Conservation (phyloP, 805 yeast species). For the Suhomyces canberraensis region DNA sequence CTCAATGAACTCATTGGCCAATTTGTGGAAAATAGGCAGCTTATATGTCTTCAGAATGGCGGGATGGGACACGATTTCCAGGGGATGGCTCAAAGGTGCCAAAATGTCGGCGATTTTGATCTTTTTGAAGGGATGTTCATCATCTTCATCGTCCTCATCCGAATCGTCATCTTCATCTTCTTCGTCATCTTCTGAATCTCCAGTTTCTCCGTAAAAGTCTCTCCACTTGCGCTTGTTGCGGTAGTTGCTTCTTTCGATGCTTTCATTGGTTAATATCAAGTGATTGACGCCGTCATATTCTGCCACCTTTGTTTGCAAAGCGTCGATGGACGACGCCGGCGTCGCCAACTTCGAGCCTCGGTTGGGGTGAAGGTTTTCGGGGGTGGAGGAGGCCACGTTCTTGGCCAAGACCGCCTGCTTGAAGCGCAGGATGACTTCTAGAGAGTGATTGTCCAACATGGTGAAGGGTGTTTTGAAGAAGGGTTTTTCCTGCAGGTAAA, state of each 20-base stretch:
- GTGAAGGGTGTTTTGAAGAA: too few relatives aligned
- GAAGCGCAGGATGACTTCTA: slow-evolving; percentile 37
- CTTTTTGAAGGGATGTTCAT: slow-evolving; percentile 26
- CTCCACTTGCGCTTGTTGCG: slow-evolving; percentile 36
- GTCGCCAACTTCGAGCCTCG: slow-evolving; percentile 31
- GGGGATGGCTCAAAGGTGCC: slow-evolving; percentile 76
- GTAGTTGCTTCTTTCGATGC: slow-evolving; percentile 25
- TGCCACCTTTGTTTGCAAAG: slow-evolving; percentile 32
- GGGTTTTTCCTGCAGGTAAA: too few relatives aligned
- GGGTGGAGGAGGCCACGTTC: slow-evolving; percentile 5
- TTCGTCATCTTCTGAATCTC: slow-evolving; percentile 4
- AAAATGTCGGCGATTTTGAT: slow-evolving; percentile 47
- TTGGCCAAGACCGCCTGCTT: slow-evolving; percentile 33
- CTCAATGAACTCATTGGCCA: slow-evolving; percentile 73
- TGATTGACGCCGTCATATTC: slow-evolving; percentile 37
- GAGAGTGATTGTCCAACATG: slow-evolving; percentile 38
- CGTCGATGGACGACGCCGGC: slow-evolving; percentile 14
- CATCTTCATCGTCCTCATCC: slow-evolving; percentile 11
- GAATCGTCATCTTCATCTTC: slow-evolving; percentile 12
- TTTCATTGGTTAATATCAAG: slow-evolving; percentile 35
- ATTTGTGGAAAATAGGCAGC: slow-evolving; percentile 43
- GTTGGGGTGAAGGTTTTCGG: slow-evolving; percentile 17
- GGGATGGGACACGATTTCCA: slow-evolving; percentile 71
- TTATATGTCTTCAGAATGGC: slow-evolving; percentile 66
- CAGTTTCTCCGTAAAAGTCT: slow-evolving; percentile 20